Evolutionary conservation across 73 alveolate species (phyloP).

Genomic region (Symbiodinium natans): DNA sequence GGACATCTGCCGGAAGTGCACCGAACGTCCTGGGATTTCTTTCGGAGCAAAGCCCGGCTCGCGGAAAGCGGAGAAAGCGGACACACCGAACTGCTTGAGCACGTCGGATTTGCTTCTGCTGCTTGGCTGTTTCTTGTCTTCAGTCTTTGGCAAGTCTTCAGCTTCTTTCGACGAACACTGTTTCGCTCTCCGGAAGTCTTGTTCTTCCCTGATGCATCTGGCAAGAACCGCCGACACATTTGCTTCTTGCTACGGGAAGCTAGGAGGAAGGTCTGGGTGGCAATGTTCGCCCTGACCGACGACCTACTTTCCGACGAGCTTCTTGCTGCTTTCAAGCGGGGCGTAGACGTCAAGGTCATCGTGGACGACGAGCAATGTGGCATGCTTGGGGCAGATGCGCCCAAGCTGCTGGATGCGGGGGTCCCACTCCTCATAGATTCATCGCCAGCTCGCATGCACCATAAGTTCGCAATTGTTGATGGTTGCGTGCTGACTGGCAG

Average conservation of each 20-base stretch:
- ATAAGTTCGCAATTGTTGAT: constrained; percentile 64
- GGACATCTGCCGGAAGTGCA: neutral
- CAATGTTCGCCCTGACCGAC: constrained; percentile 79
- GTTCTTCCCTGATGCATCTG: constrained; percentile 50
- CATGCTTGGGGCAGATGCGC: constrained; percentile 28
- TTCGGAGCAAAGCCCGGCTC: neutral
- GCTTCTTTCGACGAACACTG: neutral
- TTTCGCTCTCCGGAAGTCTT: constrained; percentile 25
- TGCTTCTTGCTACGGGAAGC: constrained; percentile 29
- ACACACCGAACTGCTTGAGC: neutral
- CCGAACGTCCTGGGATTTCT: neutral
- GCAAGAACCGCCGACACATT: constrained; percentile 33
- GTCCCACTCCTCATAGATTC: constrained; percentile 41
- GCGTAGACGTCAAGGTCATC: constrained; percentile 62
- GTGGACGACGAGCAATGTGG: constrained; percentile 73
- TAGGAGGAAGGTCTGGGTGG: constrained; percentile 40
- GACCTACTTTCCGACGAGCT: constrained; percentile 44
- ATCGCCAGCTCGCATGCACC: constrained; percentile 53
- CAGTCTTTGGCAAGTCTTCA: neutral
- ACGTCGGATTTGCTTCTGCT: neutral
- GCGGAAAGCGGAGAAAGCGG: neutral
- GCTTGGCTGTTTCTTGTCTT: constrained; percentile 25
- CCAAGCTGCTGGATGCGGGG: constrained; percentile 17
- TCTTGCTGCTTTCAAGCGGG: constrained; percentile 24
- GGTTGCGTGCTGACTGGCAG: constrained; percentile 65